These are phyloP conservation scores for Lupinus albus DNA, from an alignment of 306 rosid genomes.

Conservation along the genomic window DNA sequence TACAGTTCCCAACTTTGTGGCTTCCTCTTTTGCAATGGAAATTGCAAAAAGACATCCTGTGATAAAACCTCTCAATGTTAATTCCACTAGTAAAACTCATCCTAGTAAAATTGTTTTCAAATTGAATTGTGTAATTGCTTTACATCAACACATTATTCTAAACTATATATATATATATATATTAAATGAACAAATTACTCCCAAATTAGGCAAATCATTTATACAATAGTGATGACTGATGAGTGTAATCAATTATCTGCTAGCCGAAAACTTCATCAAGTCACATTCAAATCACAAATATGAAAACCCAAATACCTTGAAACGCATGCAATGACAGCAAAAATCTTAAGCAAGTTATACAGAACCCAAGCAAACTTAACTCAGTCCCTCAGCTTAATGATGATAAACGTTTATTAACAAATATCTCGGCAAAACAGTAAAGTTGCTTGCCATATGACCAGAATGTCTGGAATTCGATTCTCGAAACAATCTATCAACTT, in stretches of 20 bases:
- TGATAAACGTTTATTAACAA: not conserved
- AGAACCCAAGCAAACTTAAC: not conserved
- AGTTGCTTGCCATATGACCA: too few relatives aligned
- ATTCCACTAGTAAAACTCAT: constrained; percentile 1
- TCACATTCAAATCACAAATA: not conserved
- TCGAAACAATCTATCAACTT: too few relatives aligned
- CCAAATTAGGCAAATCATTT: not conserved
- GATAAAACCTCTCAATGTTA: constrained; percentile 30
- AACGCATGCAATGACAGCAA: constrained; percentile 3
- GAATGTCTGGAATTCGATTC: too few relatives aligned
- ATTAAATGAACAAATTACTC: not conserved
- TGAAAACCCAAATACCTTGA: not conserved
- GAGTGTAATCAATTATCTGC: too few relatives aligned
- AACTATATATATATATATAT: too few relatives aligned
- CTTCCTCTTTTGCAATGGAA: constrained; percentile 89
- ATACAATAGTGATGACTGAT: not conserved
- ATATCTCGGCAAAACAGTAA: too few relatives aligned
- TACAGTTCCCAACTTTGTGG: constrained; percentile 86
- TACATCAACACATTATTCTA: not conserved
- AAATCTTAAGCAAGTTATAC: not conserved
- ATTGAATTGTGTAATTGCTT: not conserved
- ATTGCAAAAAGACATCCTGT: constrained; percentile 79
- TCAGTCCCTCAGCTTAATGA: not conserved
- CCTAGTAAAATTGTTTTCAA: not conserved
- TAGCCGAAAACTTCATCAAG: too few relatives aligned